These are phyloP conservation scores for Hypoxylon sp. DNA, from an alignment of 2,329 filamentous ascomycete genomes.

Conservation along the genomic window DNA sequence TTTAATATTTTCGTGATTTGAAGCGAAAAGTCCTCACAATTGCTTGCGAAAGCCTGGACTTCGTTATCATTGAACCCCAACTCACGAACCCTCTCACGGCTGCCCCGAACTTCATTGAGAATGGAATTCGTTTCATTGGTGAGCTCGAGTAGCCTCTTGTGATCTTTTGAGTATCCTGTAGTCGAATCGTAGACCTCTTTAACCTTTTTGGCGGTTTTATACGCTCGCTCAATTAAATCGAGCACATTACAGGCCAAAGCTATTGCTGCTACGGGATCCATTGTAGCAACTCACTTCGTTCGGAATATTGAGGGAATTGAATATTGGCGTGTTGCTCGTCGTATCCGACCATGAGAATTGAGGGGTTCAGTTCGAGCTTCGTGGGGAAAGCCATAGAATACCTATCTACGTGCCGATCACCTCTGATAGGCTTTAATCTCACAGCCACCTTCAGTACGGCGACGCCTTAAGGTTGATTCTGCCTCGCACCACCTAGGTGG, in stretches of 20 bases:
- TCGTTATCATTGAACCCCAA: neutral
- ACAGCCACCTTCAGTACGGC: neutral
- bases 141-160: slow-evolving; percentile 2
- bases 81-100: neutral
- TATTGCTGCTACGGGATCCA: slow-evolving; percentile 17
- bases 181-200: slow-evolving; percentile 28
- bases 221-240: slow-evolving; percentile 15
- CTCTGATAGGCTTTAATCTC: neutral
- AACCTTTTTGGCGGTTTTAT: slow-evolving; percentile 16
- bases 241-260: slow-evolving; percentile 20
- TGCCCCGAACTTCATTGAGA: neutral
- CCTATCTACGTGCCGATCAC: too few species aligned
- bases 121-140: slow-evolving; percentile 4
- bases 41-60: slow-evolving; percentile 2
- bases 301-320: neutral
- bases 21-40: slow-evolving; percentile 7
- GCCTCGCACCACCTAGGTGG: too few species aligned
- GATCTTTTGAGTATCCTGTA: slow-evolving; percentile 14
- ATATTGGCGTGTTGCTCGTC: neutral
- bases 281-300: neutral
- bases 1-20: slow-evolving; percentile 10
- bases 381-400: too few species aligned
- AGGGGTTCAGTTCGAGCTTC: neutral
- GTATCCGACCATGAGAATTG: neutral
- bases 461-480: neutral